A percentile compares a stretch with the other conserved stretches of the same genome.
Evolutionary conservation across 1,284 basidiomycete genomes (phyloP).

Genomic region (Microbotryomycetes sp.): DNA sequence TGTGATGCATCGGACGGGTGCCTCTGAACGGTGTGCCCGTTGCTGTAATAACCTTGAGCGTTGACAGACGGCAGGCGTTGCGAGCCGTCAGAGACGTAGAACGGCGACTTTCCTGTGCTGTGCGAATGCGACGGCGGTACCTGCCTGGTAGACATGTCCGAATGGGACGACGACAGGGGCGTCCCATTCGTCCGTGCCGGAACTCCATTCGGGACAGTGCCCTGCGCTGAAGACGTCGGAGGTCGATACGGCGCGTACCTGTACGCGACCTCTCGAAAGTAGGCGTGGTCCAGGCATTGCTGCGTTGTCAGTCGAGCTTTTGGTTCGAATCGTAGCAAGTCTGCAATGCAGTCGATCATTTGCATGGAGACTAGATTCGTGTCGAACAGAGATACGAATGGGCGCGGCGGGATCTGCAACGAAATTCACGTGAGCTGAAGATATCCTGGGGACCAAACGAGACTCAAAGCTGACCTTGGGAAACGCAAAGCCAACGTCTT

Average conservation of each 20-base stretch:
- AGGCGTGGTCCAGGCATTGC: conserved; percentile 80
- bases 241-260: conserved; percentile 36
- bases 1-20: background rate
- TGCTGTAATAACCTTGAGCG: background rate
- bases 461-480: conserved; percentile 58
- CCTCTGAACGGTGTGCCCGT: background rate
- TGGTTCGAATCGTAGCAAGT: conserved; percentile 89
- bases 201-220: conserved; percentile 7
- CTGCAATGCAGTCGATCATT: conserved; percentile 83
- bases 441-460: conserved; percentile 12
- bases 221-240: conserved; percentile 26
- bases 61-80: conserved; percentile 5
- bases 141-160: background rate
- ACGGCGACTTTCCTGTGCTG: conserved; percentile 20
- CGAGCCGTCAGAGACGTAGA: conserved; percentile 31
- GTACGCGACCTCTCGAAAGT: conserved; percentile 61
- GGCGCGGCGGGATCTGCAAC: conserved; percentile 61
- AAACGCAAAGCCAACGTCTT: conserved; percentile 78
- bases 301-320: conserved; percentile 71
- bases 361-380: conserved; percentile 61
- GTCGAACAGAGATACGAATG: conserved; percentile 72
- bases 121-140: conserved; percentile 10
- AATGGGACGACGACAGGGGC: conserved; percentile 12
- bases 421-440: conserved; percentile 2
- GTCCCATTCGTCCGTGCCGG: conserved; percentile 10